phyloP scores from a whole-genome alignment of 345 rosid genomes.

The Rubroshorea leprosula region DNA sequence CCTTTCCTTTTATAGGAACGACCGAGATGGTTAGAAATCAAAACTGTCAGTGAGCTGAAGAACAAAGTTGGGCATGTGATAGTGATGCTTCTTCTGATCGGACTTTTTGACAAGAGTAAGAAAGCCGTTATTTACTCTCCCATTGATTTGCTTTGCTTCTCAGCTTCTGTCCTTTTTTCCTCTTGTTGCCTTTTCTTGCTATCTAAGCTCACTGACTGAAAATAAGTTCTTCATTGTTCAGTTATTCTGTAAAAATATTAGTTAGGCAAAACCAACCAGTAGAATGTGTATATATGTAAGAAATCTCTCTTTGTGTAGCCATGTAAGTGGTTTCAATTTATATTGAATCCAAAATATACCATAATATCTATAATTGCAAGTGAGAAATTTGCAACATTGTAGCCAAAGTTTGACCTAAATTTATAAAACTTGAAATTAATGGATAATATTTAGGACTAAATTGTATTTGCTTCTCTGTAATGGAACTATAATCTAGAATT shows the following conservation, averaged over 20 bases:
- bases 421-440: too few species aligned
- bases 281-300: background rate
- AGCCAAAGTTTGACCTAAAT: background rate
- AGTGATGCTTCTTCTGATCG: slow-evolving; percentile 90
- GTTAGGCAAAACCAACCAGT: background rate
- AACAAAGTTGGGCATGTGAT: slow-evolving; percentile 89
- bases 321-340: background rate
- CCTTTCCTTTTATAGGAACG: slow-evolving; percentile 52
- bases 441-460: background rate
- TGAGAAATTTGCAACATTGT: background rate
- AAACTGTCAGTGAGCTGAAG: slow-evolving; percentile 70
- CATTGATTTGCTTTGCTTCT: slow-evolving; percentile 65
- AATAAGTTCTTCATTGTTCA: slow-evolving; percentile 16
- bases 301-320: background rate
- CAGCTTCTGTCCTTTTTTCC: slow-evolving; percentile 68
- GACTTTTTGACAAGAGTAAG: slow-evolving; percentile 82
- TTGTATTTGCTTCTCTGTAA: background rate
- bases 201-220: slow-evolving; percentile 53
- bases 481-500: background rate
- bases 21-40: slow-evolving; percentile 78
- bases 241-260: background rate
- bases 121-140: slow-evolving; percentile 57
- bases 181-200: slow-evolving; percentile 77
- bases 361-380: background rate
- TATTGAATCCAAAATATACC: background rate